Percentiles rank a stretch among this genome's conserved stretches.
These are phyloP conservation scores for Penicillium cataractarum DNA, from an alignment of 495 filamentous ascomycete genomes.

Conservation along the genomic window DNA sequence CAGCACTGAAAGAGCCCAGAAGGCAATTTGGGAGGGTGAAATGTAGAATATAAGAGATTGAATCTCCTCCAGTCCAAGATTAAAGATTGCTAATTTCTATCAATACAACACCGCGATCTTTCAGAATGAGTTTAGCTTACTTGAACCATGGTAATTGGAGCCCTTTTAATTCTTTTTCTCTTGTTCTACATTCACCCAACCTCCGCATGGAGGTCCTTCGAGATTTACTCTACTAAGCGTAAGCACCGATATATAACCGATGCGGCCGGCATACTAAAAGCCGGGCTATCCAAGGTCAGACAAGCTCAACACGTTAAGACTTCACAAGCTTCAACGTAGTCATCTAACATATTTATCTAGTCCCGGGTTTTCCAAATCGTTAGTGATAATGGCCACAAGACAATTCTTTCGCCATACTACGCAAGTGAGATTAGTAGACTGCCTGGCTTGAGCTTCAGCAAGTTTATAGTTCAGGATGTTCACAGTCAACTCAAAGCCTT, in stretches of 20 bases:
- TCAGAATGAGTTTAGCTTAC: not conserved
- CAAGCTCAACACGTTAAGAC: not conserved
- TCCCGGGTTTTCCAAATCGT: constrained; percentile 16
- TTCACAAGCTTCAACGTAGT: not conserved
- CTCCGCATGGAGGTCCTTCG: not conserved
- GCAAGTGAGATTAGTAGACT: constrained; percentile 26
- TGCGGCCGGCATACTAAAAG: not conserved
- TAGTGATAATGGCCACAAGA: constrained; percentile 19
- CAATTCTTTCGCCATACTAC: constrained; percentile 22
- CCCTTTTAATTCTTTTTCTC: not conserved
- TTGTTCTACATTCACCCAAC: not conserved
- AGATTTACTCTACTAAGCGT: not conserved
- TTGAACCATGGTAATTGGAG: not conserved
- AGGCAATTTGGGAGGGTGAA: not conserved
- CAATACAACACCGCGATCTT: not conserved
- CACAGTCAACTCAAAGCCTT: constrained; percentile 41
- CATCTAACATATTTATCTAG: not conserved
- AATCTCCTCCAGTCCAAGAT: not conserved
- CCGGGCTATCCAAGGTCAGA: not conserved
- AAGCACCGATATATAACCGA: not conserved
- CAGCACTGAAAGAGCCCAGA: not conserved
- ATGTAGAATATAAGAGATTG: not conserved
- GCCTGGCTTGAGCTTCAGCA: constrained; percentile 15
- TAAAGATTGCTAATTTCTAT: not conserved
- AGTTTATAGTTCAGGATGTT: constrained; percentile 1